Evolutionary conservation across 1,284 basidiomycete species (phyloP), one percentile per base, ranked within the genome.

Genomic region (Pseudozyma hubeiensis): DNA sequence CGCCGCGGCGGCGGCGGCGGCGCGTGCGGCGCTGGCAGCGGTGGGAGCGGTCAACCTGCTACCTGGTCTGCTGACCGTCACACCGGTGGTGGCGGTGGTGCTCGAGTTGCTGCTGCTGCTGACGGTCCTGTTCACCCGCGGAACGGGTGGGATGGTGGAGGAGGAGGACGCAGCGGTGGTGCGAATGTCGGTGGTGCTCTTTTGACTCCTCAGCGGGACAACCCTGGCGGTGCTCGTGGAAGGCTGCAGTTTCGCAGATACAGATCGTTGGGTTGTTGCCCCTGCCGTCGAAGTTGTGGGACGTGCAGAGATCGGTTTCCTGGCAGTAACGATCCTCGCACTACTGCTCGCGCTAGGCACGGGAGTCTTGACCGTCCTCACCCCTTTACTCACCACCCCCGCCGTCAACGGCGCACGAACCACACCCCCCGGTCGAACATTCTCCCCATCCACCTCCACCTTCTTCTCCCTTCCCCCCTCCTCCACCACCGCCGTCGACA

Each of bases 21-120:
- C 72, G 7, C 72, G 35, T 0, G 65, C 66, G 4, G 66, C 62
- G 43, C 53, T 55, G 2, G 72, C 72, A 0, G 72, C 66, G 4
- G 72, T 75, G 0, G 66, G 72, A 5, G 65, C 65, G 2, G 54
- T 65, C 50, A 75, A 49, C 37, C 66, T 49, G 34, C 62, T 65
- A 3, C 7, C 52, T n/a, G 64, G 64, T 8, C 63, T 17, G 30
- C 41, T 31, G n/a, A 31, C 19, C 30, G 17, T 14, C 39, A 43
- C 33, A 31, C 14, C 45, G 10, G 45, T 47, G 9, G 61, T 61
- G 10, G 58, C 54, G 5, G 49, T 43, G 9, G 64, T 72, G 19
- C 49, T 53, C 31, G 48, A 41, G 16, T 46, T 54, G 43, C 53
- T 61, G 1, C 40, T 40, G 3, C 51, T 51, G 34, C 52, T 59